Base-by-base conservation (phyloP, 345 rosid species). In the Hypericum perforatum region DNA sequence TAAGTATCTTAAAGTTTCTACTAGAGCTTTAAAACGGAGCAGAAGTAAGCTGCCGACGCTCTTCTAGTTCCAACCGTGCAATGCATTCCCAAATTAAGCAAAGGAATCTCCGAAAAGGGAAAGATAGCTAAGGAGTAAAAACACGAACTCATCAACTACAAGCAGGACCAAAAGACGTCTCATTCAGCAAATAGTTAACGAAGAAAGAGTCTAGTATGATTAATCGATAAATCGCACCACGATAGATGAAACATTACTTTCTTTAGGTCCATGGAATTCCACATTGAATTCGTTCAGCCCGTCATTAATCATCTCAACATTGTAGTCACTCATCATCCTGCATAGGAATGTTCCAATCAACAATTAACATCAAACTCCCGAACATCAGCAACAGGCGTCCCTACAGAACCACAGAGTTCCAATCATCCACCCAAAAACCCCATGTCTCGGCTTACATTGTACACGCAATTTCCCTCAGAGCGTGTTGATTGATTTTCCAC, bases 271-370 rank as follows among this genome's bases (percentile, higher is more conserved):
- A 65, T 78, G 75, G 61, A 83, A 80, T 50, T 76, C 82, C 64
- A 83, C 84, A 29, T 83, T 83, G 62, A 80, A 83, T 68, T 80
- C 91, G 62, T 64, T 78, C 59, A 83, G 84, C 14, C 91, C 80
- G 53, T 83, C 86, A 49, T 83, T 80, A 63, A 83, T 76, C 13
- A 76, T 78, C 77, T 83, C 86, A 68, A 80, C 86, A 50, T 59
- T 65, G 76, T 83, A 80, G 64, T 83, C 84, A 55, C 84, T 83
- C 91, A 80, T 83, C 91, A 80, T 83, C 81, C 91, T 83, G 80
- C 32, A 70, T 7, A 50, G 4, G 8, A 12, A 46, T 8, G 13
- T 14, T 46, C 5, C 29, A 46, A 46, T 13, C 14, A 46, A 46
- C 14, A 5, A 46, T 46, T 13, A n/a, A 13, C 50, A 46, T 32